Percentiles rank a stretch among this genome's conserved stretches.
Evolutionary conservation across 176 grass and related monocot genomes (phyloP).

Genomic region (Avena atlantica): DNA sequence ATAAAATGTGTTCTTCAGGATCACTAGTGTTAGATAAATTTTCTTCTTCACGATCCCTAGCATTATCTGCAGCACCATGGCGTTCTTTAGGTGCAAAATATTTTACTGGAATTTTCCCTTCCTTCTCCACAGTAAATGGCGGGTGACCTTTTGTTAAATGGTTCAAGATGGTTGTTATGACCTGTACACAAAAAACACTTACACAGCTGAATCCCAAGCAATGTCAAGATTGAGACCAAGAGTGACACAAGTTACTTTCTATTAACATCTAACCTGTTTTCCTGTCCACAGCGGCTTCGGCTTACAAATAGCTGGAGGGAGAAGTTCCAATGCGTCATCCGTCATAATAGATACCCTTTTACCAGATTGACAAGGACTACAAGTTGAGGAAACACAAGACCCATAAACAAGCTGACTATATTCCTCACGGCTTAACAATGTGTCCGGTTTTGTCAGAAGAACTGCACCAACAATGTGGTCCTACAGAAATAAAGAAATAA

Average conservation of each 20-base stretch:
- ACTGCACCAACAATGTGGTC: conserved; percentile 97
- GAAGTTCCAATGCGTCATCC: conserved; percentile 53
- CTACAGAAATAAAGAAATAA: conserved; percentile 46
- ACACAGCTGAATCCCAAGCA: not conserved
- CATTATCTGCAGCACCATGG: not conserved
- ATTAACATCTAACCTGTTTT: conserved; percentile 73
- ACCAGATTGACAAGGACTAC: conserved; percentile 40
- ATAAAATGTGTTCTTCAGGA: conserved; percentile 49
- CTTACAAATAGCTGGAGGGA: conserved; percentile 71
- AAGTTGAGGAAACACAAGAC: conserved; percentile 58
- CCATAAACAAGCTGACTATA: conserved; percentile 88
- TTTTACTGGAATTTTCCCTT: conserved; percentile 71
- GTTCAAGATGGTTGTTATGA: conserved; percentile 92
- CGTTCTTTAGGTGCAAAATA: conserved; percentile 46
- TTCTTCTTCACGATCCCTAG: not conserved
- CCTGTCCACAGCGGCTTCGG: conserved; percentile 86
- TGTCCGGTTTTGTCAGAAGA: conserved; percentile 79
- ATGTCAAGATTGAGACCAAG: conserved; percentile 17
- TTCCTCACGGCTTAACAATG: conserved; percentile 83
- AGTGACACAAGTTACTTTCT: not conserved
- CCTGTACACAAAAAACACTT: conserved; percentile 51
- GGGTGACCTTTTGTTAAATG: conserved; percentile 79
- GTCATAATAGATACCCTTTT: conserved; percentile 63
- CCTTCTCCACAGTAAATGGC: conserved; percentile 72
- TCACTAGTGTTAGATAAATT: not conserved